Conservation (phyloP, 352 stramenopile species). For the Phytophthora melonis region DNA sequence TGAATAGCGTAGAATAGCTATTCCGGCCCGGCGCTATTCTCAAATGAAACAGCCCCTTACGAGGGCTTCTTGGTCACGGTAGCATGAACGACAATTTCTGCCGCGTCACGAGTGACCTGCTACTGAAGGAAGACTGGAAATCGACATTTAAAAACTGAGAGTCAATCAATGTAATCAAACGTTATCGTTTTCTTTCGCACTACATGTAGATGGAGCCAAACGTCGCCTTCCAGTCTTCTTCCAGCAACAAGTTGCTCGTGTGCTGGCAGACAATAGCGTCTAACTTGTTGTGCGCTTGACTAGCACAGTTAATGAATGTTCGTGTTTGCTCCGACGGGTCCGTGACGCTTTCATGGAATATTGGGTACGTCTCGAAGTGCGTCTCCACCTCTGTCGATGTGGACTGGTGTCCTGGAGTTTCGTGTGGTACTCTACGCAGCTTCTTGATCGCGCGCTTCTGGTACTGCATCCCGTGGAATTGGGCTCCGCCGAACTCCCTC, state of each 20-base stretch:
- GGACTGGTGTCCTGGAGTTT: conserved; percentile 9
- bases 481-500: conserved; percentile 33
- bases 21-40: no score
- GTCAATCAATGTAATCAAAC: background rate
- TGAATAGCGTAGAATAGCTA: no score
- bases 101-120: no score
- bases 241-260: conserved; percentile 40
- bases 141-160: no score
- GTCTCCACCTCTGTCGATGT: no score
- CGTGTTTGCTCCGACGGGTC: conserved; percentile 34
- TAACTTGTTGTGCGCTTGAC: conserved; percentile 28
- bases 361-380: conserved; percentile 19
- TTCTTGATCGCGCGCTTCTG: conserved; percentile 35
- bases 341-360: conserved; percentile 47
- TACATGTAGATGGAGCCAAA: conserved; percentile 1
- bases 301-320: conserved; percentile 31
- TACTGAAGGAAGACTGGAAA: no score
- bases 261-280: conserved; percentile 27
- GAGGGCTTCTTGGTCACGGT: no score
- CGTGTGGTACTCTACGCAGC: conserved; percentile 10
- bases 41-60: no score
- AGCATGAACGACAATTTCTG: no score
- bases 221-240: conserved; percentile 45
- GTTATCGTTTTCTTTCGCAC: background rate
- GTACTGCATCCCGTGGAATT: conserved; percentile 43